Percentiles rank a stretch among this genome's conserved stretches.
Conservation (phyloP, 306 rosid genomes). For the Urtica urens region DNA sequence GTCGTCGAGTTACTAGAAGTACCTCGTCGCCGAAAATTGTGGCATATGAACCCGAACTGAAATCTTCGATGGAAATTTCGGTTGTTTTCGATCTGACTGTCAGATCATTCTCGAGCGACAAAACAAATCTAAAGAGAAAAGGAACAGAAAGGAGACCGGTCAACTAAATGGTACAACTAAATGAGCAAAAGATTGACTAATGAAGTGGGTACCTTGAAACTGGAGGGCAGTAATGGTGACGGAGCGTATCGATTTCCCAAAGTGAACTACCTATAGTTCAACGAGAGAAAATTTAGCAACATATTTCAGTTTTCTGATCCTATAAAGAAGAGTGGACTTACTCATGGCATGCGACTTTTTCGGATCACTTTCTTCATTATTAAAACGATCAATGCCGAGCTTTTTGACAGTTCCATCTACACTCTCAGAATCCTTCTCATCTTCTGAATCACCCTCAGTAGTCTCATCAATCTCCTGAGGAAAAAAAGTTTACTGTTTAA, state of each 20-base stretch:
- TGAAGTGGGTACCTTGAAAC: conserved; percentile 56
- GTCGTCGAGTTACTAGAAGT: no score
- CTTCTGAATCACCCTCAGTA: conserved; percentile 32
- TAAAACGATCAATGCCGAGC: conserved; percentile 58
- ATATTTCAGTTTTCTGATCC: neutral
- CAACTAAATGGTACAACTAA: neutral
- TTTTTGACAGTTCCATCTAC: conserved; percentile 26
- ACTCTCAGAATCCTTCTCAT: conserved; percentile 20
- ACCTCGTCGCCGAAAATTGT: conserved; percentile 92
- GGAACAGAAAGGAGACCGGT: conserved; percentile 4
- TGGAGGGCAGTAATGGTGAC: conserved; percentile 85
- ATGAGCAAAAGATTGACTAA: neutral
- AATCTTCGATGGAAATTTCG: conserved; percentile 65
- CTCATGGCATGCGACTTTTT: conserved; percentile 72
- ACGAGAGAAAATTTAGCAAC: neutral
- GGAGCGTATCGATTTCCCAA: conserved; percentile 81
- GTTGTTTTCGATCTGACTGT: conserved; percentile 75
- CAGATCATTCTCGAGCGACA: conserved; percentile 86
- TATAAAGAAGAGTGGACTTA: conserved; percentile 27
- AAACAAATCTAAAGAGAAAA: conserved; percentile 44
- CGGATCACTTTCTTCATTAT: conserved; percentile 57
- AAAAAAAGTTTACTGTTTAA: no score
- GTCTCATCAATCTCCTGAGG: conserved; percentile 45
- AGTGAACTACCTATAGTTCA: conserved; percentile 70
- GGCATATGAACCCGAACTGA: conserved; percentile 68